Percentiles rank a stretch among this genome's conserved stretches.
Evolutionary conservation across 495 filamentous ascomycete genomes (phyloP).

Genomic region (Neurospora tetraspora): DNA sequence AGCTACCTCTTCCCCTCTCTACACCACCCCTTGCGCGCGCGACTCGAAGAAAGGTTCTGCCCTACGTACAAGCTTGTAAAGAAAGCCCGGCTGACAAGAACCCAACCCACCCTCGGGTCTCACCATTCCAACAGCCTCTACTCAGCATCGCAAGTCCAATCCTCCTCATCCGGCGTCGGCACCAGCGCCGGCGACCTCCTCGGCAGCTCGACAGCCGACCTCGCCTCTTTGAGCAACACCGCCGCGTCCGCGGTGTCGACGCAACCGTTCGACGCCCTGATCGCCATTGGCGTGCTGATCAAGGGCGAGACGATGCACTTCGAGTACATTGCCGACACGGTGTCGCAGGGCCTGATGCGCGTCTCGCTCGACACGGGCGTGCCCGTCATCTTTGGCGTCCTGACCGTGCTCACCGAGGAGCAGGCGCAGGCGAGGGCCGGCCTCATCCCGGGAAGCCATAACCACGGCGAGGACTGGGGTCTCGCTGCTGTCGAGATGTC

Average conservation of each 20-base stretch:
- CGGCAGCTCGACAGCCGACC: conserved; percentile 54
- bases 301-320: conserved; percentile 99
- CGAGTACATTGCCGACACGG: conserved; percentile 91
- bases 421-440: conserved; percentile 85
- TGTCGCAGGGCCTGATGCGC: conserved; percentile 85
- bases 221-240: conserved; percentile 27
- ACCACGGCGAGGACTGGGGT: conserved; percentile 90
- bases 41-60: not conserved
- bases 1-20: not conserved
- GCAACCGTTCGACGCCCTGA: conserved; percentile 79
- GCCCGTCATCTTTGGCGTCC: conserved; percentile 84
- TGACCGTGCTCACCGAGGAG: conserved; percentile 82
- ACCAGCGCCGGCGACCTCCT: conserved; percentile 73
- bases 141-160: conserved; percentile 77
- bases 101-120: not conserved
- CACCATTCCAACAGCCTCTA: conserved; percentile 51
- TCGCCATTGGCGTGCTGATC: conserved; percentile 92
- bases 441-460: conserved; percentile 53
- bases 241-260: conserved; percentile 24
- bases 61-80: not conserved
- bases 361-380: conserved; percentile 80
- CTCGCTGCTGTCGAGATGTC: conserved; percentile 63
- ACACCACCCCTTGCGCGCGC: not conserved
- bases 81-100: not conserved
- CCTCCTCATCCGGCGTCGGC: conserved; percentile 49